Evolutionary conservation across 2,329 filamentous ascomycete species (phyloP), one percentile per base, ranked within the genome.

Genomic region (Clarireedia paspali): DNA sequence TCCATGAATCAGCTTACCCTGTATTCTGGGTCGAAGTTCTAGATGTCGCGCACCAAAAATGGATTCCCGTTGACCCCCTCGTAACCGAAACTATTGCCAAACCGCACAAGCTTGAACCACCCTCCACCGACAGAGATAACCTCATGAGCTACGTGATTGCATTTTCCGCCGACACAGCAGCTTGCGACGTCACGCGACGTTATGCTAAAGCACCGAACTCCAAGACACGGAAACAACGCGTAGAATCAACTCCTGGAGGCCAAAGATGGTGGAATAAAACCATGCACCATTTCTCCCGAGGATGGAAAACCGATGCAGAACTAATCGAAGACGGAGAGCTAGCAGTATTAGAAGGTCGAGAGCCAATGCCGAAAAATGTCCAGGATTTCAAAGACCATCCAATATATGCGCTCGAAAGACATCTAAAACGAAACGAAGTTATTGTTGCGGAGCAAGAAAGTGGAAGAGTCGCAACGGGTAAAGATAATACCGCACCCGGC

Each of bases 21-120:
- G 79, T 97, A 3, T 97, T 91, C 68, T 99, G 94, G 94, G 86
- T 96, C 0, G 94, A 99, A 72, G 85, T 89, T 3, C 88, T 96
- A 61, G 91, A 96, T 60, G 77, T 84, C 53, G 87, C 88, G 0
- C 83, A 90, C 61, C 89, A 96, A 68, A 95, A 90, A 74, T 99
- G 94, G 94, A 82, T 96, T 55, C 81, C 90, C 0, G 82, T 94
- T 39, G 94, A 99, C 68, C 84, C 91, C 0, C 71, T 96, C 0
- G 90, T 94, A 2, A 95, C 91, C 0, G 78, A 82, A 55, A 87
- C 84, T 61, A 83, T 95, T 54, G 89, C 85, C 68, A 91, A 88
- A 58, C 82, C 89, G 0, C 79, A 78, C 30, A 84, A 81, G 47
- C 76, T 99, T 27, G 94, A 99, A 66, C 94, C 94, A 0, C 89